These are phyloP conservation scores for Fusarium aywerte DNA, from an alignment of 2,329 filamentous ascomycete genomes.

Conservation along the genomic window DNA sequence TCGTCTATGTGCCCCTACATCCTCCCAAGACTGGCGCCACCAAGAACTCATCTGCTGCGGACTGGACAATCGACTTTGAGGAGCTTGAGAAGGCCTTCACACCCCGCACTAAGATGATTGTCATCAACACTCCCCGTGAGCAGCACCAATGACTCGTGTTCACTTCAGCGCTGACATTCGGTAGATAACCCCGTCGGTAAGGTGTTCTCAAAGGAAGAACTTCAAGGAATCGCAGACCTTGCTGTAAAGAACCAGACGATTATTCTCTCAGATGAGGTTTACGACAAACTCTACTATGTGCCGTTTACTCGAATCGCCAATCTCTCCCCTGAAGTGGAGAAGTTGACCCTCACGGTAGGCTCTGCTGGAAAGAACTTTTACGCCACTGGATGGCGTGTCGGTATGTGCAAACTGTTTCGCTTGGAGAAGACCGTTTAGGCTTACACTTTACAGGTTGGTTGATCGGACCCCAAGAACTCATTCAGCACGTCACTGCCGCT, in stretches of 20 bases:
- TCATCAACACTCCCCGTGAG: slow-evolving; percentile 78
- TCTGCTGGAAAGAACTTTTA: slow-evolving; percentile 99
- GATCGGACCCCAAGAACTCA: slow-evolving; percentile 86
- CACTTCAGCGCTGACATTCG: slow-evolving; percentile 14
- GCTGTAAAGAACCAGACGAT: slow-evolving; percentile 94
- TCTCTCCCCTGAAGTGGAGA: slow-evolving; percentile 87
- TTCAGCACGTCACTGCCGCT: slow-evolving; percentile 90
- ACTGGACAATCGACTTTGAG: slow-evolving; percentile 89
- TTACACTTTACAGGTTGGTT: slow-evolving; percentile 72
- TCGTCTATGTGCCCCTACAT: slow-evolving; percentile 94
- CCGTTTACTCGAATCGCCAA: slow-evolving; percentile 95
- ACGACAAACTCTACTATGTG: slow-evolving; percentile 94
- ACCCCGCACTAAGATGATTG: slow-evolving; percentile 93
- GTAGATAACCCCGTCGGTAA: slow-evolving; percentile 95
- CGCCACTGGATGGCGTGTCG: slow-evolving; percentile 94
- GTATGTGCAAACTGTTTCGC: slow-evolving; percentile 47
- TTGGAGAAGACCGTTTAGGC: rapidly evolving
- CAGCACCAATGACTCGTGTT: background rate
- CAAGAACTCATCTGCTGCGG: slow-evolving; percentile 83
- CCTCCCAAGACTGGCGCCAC: slow-evolving; percentile 83
- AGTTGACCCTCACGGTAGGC: slow-evolving; percentile 90
- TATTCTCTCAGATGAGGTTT: slow-evolving; percentile 92
- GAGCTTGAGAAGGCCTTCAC: slow-evolving; percentile 86
- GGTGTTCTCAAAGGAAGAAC: slow-evolving; percentile 86
- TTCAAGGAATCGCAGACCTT: slow-evolving; percentile 84